These are phyloP conservation scores for Smallanthus sonchifolius DNA, from an alignment of 129 eudicot species.

Conservation along the genomic window DNA sequence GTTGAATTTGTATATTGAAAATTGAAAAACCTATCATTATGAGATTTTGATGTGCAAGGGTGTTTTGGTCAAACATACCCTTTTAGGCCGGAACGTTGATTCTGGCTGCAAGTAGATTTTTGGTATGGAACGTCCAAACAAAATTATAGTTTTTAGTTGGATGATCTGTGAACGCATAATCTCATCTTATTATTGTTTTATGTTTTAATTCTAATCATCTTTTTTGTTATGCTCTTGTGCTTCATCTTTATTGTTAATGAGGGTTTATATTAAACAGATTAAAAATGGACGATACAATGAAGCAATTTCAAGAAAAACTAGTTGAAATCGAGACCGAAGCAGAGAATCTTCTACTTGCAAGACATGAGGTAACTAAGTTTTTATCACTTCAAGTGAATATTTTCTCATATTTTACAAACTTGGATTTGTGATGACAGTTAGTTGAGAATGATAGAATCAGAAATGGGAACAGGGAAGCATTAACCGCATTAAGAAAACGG, in stretches of 20 bases:
- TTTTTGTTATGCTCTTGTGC: background rate
- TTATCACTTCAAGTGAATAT: background rate
- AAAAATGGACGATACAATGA: slow-evolving; percentile 55
- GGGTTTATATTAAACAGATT: background rate
- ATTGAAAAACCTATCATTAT: too few species aligned
- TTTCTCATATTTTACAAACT: background rate
- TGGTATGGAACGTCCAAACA: background rate
- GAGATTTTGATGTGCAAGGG: too few species aligned
- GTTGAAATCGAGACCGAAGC: slow-evolving; percentile 73
- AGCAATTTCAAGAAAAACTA: slow-evolving; percentile 54
- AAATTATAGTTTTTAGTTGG: background rate
- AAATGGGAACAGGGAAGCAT: slow-evolving; percentile 90
- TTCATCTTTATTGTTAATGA: background rate
- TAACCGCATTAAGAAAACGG: slow-evolving; percentile 77
- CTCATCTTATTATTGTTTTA: background rate
- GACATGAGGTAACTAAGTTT: slow-evolving; percentile 62
- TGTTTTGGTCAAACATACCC: too few species aligned
- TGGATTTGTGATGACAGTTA: slow-evolving; percentile 32
- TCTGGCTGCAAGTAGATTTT: background rate
- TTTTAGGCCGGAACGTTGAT: background rate
- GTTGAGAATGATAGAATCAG: slow-evolving; percentile 80
- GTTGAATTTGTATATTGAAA: too few species aligned
- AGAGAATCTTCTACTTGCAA: slow-evolving; percentile 68
- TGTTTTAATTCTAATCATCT: background rate
- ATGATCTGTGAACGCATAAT: background rate